Percentiles rank a stretch among this genome's conserved stretches.
These are phyloP conservation scores for Dioscorea zingiberensis DNA, from an alignment of 106 monocot species.

Conservation along the genomic window DNA sequence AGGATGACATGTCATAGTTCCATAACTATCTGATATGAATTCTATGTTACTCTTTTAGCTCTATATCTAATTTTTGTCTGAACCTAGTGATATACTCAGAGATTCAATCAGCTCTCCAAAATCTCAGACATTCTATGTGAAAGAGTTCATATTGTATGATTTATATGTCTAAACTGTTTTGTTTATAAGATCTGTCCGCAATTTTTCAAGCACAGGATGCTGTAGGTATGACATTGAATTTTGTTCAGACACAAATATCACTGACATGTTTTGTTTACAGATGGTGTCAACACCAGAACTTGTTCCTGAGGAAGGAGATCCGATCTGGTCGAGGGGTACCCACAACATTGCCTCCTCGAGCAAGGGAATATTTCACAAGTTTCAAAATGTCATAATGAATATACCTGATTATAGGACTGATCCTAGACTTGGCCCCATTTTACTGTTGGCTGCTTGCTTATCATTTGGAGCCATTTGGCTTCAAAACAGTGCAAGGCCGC, in stretches of 20 bases:
- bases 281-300: constrained; percentile 61
- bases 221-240: no score
- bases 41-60: no score
- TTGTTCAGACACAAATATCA: no score
- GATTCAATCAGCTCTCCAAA: no score
- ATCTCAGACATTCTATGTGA: neutral
- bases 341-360: constrained; percentile 19
- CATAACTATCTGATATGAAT: no score
- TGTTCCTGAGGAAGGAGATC: constrained; percentile 62
- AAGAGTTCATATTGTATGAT: neutral
- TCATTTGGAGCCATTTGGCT: constrained; percentile 77
- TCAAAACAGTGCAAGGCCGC: constrained; percentile 23
- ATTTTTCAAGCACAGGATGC: neutral
- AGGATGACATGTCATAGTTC: no score
- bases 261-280: constrained; percentile 22
- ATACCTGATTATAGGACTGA: constrained; percentile 42
- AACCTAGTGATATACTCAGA: no score
- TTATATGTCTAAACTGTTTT: neutral
- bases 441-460: constrained; percentile 69
- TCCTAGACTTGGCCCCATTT: constrained; percentile 74
- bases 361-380: constrained; percentile 24
- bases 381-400: constrained; percentile 20
- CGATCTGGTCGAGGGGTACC: constrained; percentile 33
- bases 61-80: no score
- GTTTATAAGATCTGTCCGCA: neutral